Base-by-base conservation (phyloP, 192 early-diverging fungal species). In the Coemansia sp. region DNA sequence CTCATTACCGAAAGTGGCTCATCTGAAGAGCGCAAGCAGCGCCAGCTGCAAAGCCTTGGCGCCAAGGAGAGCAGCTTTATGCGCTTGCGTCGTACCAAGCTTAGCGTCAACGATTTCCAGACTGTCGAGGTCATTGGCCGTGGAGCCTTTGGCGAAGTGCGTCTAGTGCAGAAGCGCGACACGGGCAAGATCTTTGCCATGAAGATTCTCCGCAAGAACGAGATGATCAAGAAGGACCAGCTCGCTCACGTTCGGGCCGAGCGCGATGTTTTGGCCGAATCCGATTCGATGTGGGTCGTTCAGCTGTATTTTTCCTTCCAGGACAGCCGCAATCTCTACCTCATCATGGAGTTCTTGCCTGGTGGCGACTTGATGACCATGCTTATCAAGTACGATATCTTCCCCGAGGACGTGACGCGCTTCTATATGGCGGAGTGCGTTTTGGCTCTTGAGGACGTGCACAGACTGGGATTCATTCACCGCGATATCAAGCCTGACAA, bases 311-410 rank as follows among this genome's bases (percentile, higher is more conserved):
- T 95, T 76, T 98, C 97, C 24, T 99, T 99, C 83, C 98, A 99
- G 83, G 97, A 98, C 72, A 65, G 90, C 15, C 83, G 88, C 59
- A 94, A 94, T 73, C 86, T 99, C 39, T 99, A 99, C 72, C 82
- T 99, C 60, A 94, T 99, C 76, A 99, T 99, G 98, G 98, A 99
- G 86, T 99, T 98, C 62, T 78, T 97, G 64, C 96, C 98, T 0
- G 98, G 98, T 41, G 98, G 98, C 47, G 98, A 99, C 81, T 85
- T 99, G 86, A 98, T 99, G 96, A 96, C 94, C 12, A 95, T 98
- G 95, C 84, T 99, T 61, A 98, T 98, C 76, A 96, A 96, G 75
- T 95, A 97, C 76, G 97, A 99, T 74, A 93, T 89, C 9, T 98
- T 99, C 78, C 91, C 94, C 1, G 98, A 99, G 40, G 93, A 96